Evolutionary conservation across 2,329 filamentous ascomycete species (phyloP).

Genomic region (Colletotrichum graminicola): DNA sequence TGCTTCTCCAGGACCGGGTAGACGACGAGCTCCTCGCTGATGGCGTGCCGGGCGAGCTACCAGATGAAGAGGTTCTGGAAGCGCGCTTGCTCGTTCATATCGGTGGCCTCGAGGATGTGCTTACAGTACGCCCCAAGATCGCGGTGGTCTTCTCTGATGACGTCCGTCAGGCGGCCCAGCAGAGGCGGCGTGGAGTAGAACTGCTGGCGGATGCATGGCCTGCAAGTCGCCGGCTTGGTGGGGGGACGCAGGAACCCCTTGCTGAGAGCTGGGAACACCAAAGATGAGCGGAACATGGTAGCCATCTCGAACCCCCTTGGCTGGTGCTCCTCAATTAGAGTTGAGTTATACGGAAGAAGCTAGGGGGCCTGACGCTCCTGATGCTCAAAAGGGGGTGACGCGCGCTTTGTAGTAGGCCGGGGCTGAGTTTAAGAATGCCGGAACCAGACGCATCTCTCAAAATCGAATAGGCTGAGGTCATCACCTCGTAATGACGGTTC

Average conservation of each 20-base stretch:
- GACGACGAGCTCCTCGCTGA: slow-evolving; percentile 63
- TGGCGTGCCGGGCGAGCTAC: slow-evolving; percentile 62
- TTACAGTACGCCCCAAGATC: slow-evolving; percentile 55
- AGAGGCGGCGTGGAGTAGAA: neutral
- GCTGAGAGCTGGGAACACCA: neutral
- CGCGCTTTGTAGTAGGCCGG: neutral
- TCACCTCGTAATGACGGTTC: neutral
- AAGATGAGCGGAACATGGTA: neutral
- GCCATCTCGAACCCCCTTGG: neutral
- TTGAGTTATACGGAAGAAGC: neutral
- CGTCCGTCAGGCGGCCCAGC: slow-evolving; percentile 44
- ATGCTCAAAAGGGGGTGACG: neutral
- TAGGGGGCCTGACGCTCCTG: no score
- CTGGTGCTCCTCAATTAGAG: neutral
- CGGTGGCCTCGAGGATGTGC: slow-evolving; percentile 53
- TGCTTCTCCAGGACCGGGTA: slow-evolving; percentile 67
- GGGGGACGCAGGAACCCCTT: neutral
- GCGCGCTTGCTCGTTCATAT: slow-evolving; percentile 54
- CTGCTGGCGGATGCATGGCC: neutral
- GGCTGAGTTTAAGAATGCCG: neutral
- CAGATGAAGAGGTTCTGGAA: slow-evolving; percentile 62
- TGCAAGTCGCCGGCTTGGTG: neutral
- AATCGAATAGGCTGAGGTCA: neutral
- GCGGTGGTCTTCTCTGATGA: slow-evolving; percentile 54
- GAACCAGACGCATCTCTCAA: neutral